Percentiles rank a stretch among this genome's conserved stretches.
These are phyloP conservation scores for Macadamia tetraphylla DNA, from an alignment of 164 flowering plant genomes.

Conservation along the genomic window DNA sequence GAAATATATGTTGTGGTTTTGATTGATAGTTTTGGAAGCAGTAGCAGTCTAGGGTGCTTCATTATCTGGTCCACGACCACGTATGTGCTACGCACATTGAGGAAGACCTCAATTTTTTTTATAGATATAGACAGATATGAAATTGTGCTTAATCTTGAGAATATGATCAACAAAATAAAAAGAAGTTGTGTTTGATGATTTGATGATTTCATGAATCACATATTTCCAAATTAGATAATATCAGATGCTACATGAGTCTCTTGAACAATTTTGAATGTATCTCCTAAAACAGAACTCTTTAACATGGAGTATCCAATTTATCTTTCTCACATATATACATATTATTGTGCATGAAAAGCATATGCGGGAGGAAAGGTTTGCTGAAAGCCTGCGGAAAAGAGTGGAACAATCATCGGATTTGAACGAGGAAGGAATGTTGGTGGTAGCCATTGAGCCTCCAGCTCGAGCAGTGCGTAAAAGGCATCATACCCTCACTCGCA, in stretches of 20 bases:
- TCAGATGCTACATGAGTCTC: neutral
- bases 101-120: neutral
- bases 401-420: constrained; percentile 19
- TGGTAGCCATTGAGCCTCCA: constrained; percentile 19
- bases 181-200: too few species aligned
- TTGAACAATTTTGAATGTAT: neutral
- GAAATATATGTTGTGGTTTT: too few species aligned
- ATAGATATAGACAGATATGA: too few species aligned
- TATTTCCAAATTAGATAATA: too few species aligned
- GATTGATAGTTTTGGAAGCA: too few species aligned
- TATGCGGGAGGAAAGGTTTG: constrained; percentile 20
- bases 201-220: neutral
- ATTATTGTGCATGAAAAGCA: constrained; percentile 13
- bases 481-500: constrained; percentile 34
- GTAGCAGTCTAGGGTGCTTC: too few species aligned
- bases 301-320: too few species aligned
- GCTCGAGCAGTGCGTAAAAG: constrained; percentile 40
- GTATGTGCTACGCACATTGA: neutral
- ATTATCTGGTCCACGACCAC: neutral
- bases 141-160: neutral
- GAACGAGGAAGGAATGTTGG: constrained; percentile 19
- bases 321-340: too few species aligned
- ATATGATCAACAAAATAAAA: too few species aligned
- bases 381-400: constrained; percentile 33
- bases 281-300: too few species aligned